A percentile compares a stretch with the other conserved stretches of the same genome.
Evolutionary conservation across 768 basidiomycete genomes (phyloP).

Genomic region (Pilatotrama ljubarskyi): DNA sequence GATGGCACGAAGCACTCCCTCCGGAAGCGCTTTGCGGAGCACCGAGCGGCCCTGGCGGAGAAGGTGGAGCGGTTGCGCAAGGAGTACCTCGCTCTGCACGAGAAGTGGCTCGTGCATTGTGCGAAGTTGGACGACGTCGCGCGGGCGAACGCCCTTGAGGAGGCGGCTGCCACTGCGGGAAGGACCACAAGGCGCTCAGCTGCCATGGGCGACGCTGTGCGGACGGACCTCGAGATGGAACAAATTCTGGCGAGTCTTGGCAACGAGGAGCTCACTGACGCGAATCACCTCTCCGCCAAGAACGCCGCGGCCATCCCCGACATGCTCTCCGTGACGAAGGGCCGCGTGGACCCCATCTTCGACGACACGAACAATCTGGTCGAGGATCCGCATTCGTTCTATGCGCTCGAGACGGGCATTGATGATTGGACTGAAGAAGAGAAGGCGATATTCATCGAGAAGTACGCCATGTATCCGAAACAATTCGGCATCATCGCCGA

Average conservation of each 20-base stretch:
- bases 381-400: constrained; percentile 75
- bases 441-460: constrained; percentile 72
- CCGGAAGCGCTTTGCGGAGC: constrained; percentile 53
- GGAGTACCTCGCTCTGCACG: constrained; percentile 70
- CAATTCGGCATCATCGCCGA: constrained; percentile 94
- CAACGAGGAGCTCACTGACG: constrained; percentile 91
- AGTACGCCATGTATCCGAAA: constrained; percentile 85
- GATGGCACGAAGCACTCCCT: constrained; percentile 48
- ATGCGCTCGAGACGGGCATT: constrained; percentile 67
- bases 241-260: constrained; percentile 95
- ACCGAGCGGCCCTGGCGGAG: constrained; percentile 47
- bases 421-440: constrained; percentile 90
- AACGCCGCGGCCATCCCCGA: constrained; percentile 90
- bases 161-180: constrained; percentile 42
- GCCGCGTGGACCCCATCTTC: constrained; percentile 61
- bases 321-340: constrained; percentile 74
- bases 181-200: constrained; percentile 75
- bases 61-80: constrained; percentile 59
- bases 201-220: constrained; percentile 84
- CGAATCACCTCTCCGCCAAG: constrained; percentile 78
- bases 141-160: constrained; percentile 45
- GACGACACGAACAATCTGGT: constrained; percentile 88
- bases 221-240: constrained; percentile 95
- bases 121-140: constrained; percentile 62
- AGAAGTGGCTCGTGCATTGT: constrained; percentile 75